Base-by-base conservation (phyloP, 305 asterid species). In the Lippia alba region DNA sequence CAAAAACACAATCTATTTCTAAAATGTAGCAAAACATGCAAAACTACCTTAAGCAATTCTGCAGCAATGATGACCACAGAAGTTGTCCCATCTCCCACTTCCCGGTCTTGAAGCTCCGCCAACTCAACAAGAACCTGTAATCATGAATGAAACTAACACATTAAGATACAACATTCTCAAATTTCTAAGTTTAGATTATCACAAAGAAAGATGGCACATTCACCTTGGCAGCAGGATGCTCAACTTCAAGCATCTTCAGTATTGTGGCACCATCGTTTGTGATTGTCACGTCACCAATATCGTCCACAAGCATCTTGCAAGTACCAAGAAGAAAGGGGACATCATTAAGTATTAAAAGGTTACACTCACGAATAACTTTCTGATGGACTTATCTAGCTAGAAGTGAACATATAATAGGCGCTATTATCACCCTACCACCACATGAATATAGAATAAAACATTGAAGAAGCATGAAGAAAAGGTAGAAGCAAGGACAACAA, bases 161-260 rank as follows among this genome's bases (percentile, higher is more conserved):
- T 20, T 61, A 64, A 61, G 39, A 12, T 32, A 12, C 16, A 12
- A 32, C 59, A 9, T 34, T 18, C 9, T 36, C 32, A 54, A 4
- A 59, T 15, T 12, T 24, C 3, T 56, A 36, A 54, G 9, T 50
- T 56, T 36, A 16, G 15, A 20, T 69, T 36, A 50, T 44, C 5
- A 6, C 8, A 30, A 8, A 48, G 58, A 61, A 56, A 36, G 18
- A 66, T 14, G 45, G 57, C 46, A 57, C 8, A 19, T 66, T 61
- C 70, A 94, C 99, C 97, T 91, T 94, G 67, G 98, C 97, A 78
- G 98, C 96, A 49, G 99, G 98, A 79, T 94, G 99, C 86, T 94
- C 96, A 69, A 91, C 99, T 76, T 94, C 98, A 59, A 94, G 87
- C 99, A 94, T 88, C 84, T 78, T 94, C 77, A 94, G 79, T 74